Evolutionary conservation across 2,329 filamentous ascomycete genomes (phyloP).

Genomic region (Hypocreales sp.): DNA sequence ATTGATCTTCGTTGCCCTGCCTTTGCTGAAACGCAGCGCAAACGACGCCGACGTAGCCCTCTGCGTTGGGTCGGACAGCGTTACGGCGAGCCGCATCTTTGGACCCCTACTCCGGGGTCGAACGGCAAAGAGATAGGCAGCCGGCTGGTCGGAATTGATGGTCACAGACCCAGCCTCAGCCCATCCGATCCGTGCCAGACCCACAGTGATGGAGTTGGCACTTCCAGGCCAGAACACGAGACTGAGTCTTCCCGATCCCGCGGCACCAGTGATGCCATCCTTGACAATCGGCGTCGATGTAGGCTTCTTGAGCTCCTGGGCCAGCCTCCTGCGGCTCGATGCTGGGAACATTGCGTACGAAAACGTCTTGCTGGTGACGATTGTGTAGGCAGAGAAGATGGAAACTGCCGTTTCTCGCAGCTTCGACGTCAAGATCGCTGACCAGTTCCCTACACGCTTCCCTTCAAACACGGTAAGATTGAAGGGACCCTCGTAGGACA

Average conservation of each 20-base stretch:
- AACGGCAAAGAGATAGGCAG: too few relatives aligned
- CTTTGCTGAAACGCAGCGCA: too few relatives aligned
- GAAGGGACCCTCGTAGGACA: conserved; percentile 6
- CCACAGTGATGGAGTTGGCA: conserved; percentile 4
- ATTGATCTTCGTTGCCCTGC: too few relatives aligned
- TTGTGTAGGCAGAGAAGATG: conserved; percentile 9
- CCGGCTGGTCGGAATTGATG: too few relatives aligned
- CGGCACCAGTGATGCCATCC: conserved; percentile 6
- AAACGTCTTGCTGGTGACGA: conserved; percentile 1
- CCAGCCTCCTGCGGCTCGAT: conserved; percentile 2
- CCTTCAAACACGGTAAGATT: conserved; percentile 7
- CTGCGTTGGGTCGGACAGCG: too few relatives aligned
- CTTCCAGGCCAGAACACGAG: conserved; percentile 10
- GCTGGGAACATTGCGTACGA: conserved; percentile 8
- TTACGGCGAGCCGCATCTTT: too few relatives aligned
- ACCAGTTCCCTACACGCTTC: conserved; percentile 9
- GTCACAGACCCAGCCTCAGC: conserved; percentile 4
- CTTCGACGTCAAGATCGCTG: conserved; percentile 8
- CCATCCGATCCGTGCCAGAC: conserved; percentile 6
- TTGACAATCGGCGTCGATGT: too few relatives aligned
- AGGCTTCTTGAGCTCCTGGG: too few relatives aligned
- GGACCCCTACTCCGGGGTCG: too few relatives aligned
- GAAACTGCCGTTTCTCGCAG: conserved; percentile 4
- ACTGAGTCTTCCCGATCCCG: conserved; percentile 5
- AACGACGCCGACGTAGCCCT: too few relatives aligned